A percentile compares a stretch with the other conserved stretches of the same genome.
Conservation (phyloP, 768 basidiomycete genomes). For the Leccinum variicolor region DNA sequence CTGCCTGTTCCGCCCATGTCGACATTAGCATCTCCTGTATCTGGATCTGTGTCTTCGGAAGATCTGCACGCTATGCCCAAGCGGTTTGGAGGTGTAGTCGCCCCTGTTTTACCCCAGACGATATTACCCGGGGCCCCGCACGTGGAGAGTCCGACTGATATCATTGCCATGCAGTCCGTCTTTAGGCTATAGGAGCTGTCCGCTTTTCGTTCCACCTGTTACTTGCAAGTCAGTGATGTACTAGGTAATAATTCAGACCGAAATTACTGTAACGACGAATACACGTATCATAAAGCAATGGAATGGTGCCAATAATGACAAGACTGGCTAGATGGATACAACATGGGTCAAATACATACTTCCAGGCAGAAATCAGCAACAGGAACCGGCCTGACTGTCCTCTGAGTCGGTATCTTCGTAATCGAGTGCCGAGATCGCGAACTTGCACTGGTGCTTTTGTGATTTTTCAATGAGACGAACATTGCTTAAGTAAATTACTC, state of each 20-base stretch:
- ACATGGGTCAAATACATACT: no score
- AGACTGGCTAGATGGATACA: no score
- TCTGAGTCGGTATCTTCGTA: constrained; percentile 57
- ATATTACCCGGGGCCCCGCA: constrained; percentile 20
- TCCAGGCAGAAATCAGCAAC: no score
- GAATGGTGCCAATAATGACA: no score
- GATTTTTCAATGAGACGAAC: constrained; percentile 54
- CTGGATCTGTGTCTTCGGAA: neutral
- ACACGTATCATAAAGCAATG: no score
- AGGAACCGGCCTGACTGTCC: no score
- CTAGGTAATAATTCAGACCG: neutral
- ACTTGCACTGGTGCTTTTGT: constrained; percentile 84
- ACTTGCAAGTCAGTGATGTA: no score
- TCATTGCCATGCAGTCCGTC: constrained; percentile 14
- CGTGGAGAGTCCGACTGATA: constrained; percentile 33
- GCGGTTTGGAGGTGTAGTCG: neutral
- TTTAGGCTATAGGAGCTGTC: constrained; percentile 1
- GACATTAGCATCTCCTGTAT: constrained; percentile 10
- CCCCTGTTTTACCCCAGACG: constrained; percentile 12
- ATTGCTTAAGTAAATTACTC: no score
- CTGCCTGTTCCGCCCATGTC: constrained; percentile 21
- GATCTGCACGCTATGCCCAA: neutral
- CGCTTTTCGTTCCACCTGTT: no score
- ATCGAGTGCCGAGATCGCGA: constrained; percentile 92
- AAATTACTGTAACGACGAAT: no score